phyloP scores from a whole-genome alignment of 2,329 filamentous ascomycete species.

The Sporothrix luriei region DNA sequence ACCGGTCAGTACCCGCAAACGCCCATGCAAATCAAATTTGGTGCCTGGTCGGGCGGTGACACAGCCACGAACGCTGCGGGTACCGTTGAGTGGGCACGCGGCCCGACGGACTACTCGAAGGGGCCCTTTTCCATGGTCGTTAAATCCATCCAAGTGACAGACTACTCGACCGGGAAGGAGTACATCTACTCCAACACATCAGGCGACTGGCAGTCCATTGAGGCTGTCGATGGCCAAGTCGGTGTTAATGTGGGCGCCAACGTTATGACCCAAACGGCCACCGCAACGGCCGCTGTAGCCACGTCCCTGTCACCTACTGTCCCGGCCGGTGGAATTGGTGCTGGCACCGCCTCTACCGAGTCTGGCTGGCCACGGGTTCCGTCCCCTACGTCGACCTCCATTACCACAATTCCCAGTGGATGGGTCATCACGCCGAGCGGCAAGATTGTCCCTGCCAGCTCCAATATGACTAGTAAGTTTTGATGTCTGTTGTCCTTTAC shows the following conservation, averaged over 20 bases:
- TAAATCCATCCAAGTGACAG: conserved; percentile 72
- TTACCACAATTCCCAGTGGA: conserved; percentile 67
- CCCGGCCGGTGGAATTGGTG: conserved; percentile 69
- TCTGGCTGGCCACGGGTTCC: conserved; percentile 71
- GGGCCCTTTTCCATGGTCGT: conserved; percentile 89
- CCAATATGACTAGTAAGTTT: conserved; percentile 57
- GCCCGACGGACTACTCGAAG: conserved; percentile 77
- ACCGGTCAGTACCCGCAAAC: conserved; percentile 87
- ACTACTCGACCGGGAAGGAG: conserved; percentile 88
- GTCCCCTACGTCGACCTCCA: conserved; percentile 54
- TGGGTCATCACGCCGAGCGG: conserved; percentile 79
- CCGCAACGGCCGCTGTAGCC: conserved; percentile 65
- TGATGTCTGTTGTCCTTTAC: background rate
- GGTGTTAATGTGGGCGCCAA: conserved; percentile 66
- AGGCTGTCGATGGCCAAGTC: conserved; percentile 74
- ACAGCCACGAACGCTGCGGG: conserved; percentile 69
- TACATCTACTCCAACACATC: conserved; percentile 80
- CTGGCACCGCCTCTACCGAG: conserved; percentile 56
- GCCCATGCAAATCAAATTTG: conserved; percentile 92
- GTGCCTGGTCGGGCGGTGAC: conserved; percentile 90
- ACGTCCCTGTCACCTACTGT: conserved; percentile 65
- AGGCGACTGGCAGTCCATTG: conserved; percentile 80
- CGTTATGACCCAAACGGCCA: conserved; percentile 52
- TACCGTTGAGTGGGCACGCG: conserved; percentile 87
- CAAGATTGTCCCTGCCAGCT: conserved; percentile 74